Evolutionary conservation across 108 stramenopile species (phyloP), one percentile per base, ranked within the genome.

Genomic region (Pseudonitzschia multiseries): DNA sequence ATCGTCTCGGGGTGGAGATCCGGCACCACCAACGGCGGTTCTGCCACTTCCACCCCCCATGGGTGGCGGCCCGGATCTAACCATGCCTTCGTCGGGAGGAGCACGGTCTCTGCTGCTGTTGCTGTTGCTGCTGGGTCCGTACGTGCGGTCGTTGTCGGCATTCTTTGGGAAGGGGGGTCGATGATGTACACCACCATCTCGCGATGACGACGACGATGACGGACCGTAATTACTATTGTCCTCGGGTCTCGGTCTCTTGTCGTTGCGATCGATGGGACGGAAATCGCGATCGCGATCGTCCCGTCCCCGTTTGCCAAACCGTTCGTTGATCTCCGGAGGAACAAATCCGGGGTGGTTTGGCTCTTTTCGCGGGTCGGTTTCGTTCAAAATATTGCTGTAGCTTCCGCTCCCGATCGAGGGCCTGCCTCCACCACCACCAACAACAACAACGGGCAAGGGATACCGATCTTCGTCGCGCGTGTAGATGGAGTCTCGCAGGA

Each of bases 331-430:
- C n/a, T n/a, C 4, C 46, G 21, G 42, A n/a, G n/a, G 46, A 29
- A 15, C 46, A 67, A 46, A 20, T 33, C 36, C 61, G 8, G n/a
- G 1, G 61, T 41, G 1, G 61, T 41, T 33, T 40, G 12, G 33
- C 4, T 62, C 61, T 9, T 67, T 44, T 67, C 66, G 6, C 66
- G 26, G 8, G 12, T 48, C 66, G 10, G 66, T 67, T 40, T 67
- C 66, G 17, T 67, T 67, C 28, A 67, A 40, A 50, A 67, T 67
- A 50, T 40, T 67, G 12, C 46, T 67, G 44, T 67, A 67, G 22
- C 66, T 67, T 3, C 46, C 36, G 17, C 27, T 48, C 8, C 42
- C 44, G 0, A 67, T n/a, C 13, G 66, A 26, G n/a, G 43, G 46
- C 17, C 66, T 48, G 24, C 61, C n/a, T n/a, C n/a, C n/a, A n/a